Percentiles rank a stretch among this genome's conserved stretches.
Evolutionary conservation across 495 filamentous ascomycete genomes (phyloP).

Genomic region (Halenospora varia): DNA sequence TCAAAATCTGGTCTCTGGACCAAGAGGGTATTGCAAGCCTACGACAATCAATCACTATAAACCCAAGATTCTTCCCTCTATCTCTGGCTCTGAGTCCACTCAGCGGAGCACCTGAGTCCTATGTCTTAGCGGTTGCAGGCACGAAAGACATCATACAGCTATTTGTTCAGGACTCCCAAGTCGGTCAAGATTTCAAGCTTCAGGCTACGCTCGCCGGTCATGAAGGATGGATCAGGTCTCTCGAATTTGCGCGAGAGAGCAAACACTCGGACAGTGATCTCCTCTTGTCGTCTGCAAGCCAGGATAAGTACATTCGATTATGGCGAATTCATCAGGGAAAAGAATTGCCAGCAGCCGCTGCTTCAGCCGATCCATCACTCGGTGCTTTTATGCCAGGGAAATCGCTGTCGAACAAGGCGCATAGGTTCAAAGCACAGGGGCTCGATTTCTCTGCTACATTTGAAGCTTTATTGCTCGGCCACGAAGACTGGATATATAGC

Average conservation of each 20-base stretch:
- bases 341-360: conserved; percentile 44
- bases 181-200: conserved; percentile 53
- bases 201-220: conserved; percentile 82
- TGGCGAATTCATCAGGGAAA: conserved; percentile 80
- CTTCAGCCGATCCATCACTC: conserved; percentile 38
- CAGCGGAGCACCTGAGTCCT: conserved; percentile 38
- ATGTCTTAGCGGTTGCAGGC: conserved; percentile 76
- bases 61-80: conserved; percentile 77
- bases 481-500: conserved; percentile 98
- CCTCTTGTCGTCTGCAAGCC: conserved; percentile 86
- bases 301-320: conserved; percentile 94
- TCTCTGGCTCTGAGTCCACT: conserved; percentile 62
- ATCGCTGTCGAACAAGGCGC: conserved; percentile 82
- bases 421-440: conserved; percentile 52
- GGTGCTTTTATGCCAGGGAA: conserved; percentile 53
- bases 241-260: conserved; percentile 69
- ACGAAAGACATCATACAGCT: conserved; percentile 76
- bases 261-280: conserved; percentile 54
- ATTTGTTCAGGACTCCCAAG: conserved; percentile 51
- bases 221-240: conserved; percentile 88
- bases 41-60: conserved; percentile 68
- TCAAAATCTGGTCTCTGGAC: conserved; percentile 63
- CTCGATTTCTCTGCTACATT: conserved; percentile 77
- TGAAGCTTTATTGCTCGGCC: conserved; percentile 89
- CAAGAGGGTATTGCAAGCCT: conserved; percentile 37